phyloP scores from a whole-genome alignment of 78 protist genomes.

The Thecamonas trahens region DNA sequence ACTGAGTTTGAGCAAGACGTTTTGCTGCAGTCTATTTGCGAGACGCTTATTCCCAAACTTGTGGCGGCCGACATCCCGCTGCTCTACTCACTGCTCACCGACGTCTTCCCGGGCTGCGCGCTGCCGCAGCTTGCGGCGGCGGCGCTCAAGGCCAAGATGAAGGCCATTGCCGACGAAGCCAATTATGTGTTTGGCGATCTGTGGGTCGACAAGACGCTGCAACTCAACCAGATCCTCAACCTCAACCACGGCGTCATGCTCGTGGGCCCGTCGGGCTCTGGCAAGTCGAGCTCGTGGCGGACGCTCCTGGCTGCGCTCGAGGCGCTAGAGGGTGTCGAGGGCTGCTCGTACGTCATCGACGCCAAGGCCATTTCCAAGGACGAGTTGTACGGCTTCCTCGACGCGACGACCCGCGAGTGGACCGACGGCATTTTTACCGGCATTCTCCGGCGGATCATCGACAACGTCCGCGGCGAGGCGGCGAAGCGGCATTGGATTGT shows the following conservation, averaged over 20 bases:
- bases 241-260: slow-evolving; percentile 92
- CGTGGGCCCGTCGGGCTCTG: slow-evolving; percentile 92
- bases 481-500: slow-evolving; percentile 88
- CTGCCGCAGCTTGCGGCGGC: slow-evolving; percentile 11
- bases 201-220: slow-evolving; percentile 85
- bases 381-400: slow-evolving; percentile 88
- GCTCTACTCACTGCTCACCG: slow-evolving; percentile 63
- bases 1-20: slow-evolving; percentile 40
- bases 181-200: slow-evolving; percentile 27
- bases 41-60: slow-evolving; percentile 86
- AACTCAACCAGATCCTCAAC: slow-evolving; percentile 77
- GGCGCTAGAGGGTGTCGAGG: slow-evolving; percentile 35
- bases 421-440: slow-evolving; percentile 95
- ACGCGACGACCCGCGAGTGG: slow-evolving; percentile 97
- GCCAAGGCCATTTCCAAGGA: slow-evolving; percentile 95
- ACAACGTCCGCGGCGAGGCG: slow-evolving; percentile 69
- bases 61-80: slow-evolving; percentile 86
- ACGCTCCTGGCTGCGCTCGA: slow-evolving; percentile 71
- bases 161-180: slow-evolving; percentile 24
- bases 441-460: slow-evolving; percentile 67
- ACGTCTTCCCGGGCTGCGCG: slow-evolving; percentile 88
- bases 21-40: slow-evolving; percentile 55
- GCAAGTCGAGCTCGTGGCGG: slow-evolving; percentile 87
- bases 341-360: slow-evolving; percentile 75
- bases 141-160: slow-evolving; percentile 10